Percentiles rank a stretch among this genome's conserved stretches.
These are phyloP conservation scores for Raphanus raphanistrum DNA, from an alignment of 345 rosid species.

Conservation along the genomic window DNA sequence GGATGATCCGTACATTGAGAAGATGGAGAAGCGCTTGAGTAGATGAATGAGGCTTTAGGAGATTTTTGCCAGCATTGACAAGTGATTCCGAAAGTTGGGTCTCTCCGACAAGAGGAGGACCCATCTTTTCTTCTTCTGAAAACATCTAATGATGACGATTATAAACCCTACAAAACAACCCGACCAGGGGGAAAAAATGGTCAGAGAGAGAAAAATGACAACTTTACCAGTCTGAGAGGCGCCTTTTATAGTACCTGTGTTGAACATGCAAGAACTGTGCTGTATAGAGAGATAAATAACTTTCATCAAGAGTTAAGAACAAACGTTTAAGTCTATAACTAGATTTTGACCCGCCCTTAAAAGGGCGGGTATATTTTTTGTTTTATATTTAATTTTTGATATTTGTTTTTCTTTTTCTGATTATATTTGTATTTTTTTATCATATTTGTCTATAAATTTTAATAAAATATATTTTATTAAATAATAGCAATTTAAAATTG, in stretches of 20 bases:
- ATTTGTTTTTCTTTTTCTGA: too few relatives aligned
- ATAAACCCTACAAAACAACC: slow-evolving; percentile 33
- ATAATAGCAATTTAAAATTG: too few relatives aligned
- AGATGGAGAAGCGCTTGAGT: slow-evolving; percentile 47
- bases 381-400: too few relatives aligned
- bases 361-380: too few relatives aligned
- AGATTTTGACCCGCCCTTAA: too few relatives aligned
- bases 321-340: neutral
- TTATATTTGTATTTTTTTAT: too few relatives aligned
- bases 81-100: slow-evolving; percentile 49
- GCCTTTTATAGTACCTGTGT: slow-evolving; percentile 27
- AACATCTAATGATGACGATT: neutral
- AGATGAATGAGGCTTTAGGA: slow-evolving; percentile 51
- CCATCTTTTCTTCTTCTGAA: slow-evolving; percentile 42
- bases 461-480: too few relatives aligned
- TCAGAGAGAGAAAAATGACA: neutral
- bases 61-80: slow-evolving; percentile 55
- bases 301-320: neutral
- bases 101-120: slow-evolving; percentile 41
- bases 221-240: slow-evolving; percentile 10
- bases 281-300: neutral
- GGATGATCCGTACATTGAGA: slow-evolving; percentile 54
- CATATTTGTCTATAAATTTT: too few relatives aligned
- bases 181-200: neutral
- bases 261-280: slow-evolving; percentile 29